Evolutionary conservation across 163 green algal genomes (phyloP).

Genomic region (Volvox carteri): DNA sequence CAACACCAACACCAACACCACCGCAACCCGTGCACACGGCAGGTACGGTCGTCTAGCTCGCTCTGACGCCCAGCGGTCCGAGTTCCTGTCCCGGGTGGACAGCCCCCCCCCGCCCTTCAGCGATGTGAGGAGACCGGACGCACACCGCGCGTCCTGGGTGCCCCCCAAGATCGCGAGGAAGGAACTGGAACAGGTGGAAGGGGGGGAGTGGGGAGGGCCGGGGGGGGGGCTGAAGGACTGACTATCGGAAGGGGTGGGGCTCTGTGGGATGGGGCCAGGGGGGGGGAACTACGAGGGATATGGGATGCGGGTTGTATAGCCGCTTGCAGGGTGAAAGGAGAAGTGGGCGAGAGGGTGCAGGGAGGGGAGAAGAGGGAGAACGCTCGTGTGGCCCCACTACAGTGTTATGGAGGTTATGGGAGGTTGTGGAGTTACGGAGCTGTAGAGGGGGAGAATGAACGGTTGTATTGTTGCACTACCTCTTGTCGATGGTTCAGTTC

Average conservation of each 20-base stretch:
- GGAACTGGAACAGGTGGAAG: conserved; percentile 35
- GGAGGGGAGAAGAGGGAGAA: neutral
- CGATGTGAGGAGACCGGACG: conserved; percentile 30
- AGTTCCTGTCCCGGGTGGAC: conserved; percentile 50
- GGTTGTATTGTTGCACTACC: too few relatives aligned
- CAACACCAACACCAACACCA: neutral
- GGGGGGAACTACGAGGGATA: too few relatives aligned
- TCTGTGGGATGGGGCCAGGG: too few relatives aligned
- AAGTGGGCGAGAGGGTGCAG: neutral
- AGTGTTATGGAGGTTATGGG: too few relatives aligned
- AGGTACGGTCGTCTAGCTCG: conserved; percentile 56
- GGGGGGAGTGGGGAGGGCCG: neutral
- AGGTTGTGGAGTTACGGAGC: too few relatives aligned
- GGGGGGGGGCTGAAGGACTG: neutral
- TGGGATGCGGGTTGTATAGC: too few relatives aligned
- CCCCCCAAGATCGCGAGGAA: conserved; percentile 25
- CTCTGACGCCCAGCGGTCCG: conserved; percentile 26
- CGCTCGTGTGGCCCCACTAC: too few relatives aligned
- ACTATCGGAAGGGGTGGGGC: neutral
- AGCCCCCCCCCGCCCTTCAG: conserved; percentile 38
- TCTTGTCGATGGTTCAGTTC: neutral
- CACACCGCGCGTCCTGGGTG: neutral
- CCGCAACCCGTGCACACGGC: neutral
- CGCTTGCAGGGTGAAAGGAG: neutral
- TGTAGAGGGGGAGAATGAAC: too few relatives aligned